Evolutionary conservation across 805 yeast genomes (phyloP).

Genomic region (Diddensiella santjacobensis): DNA sequence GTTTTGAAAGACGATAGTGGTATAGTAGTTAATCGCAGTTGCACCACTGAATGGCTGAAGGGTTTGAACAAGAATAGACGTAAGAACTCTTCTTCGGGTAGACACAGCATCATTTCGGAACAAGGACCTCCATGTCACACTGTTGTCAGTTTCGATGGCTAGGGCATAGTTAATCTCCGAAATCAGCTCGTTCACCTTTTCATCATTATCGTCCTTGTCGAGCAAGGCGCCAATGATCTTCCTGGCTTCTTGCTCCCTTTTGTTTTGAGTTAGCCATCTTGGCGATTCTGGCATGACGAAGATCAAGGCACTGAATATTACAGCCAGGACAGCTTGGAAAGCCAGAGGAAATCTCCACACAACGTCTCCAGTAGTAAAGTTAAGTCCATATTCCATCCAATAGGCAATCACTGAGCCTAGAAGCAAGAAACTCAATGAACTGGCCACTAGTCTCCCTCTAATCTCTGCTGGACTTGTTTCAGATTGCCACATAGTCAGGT

Average conservation of each 20-base stretch:
- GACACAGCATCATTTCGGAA: not conserved
- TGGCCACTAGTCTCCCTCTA: conserved; percentile 48
- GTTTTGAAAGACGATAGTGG: conserved; percentile 6
- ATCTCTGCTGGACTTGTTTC: conserved; percentile 63
- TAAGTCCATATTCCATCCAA: conserved; percentile 24
- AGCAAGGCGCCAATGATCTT: conserved; percentile 7
- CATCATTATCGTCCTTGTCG: not conserved
- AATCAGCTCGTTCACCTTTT: not conserved
- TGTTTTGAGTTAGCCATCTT: conserved; percentile 65
- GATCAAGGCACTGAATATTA: conserved; percentile 39
- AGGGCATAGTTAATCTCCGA: not conserved
- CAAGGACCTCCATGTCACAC: not conserved
- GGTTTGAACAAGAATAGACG: conserved; percentile 3
- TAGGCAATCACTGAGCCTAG: conserved; percentile 32
- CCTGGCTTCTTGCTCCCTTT: conserved; percentile 58
- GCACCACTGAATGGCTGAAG: conserved; percentile 13
- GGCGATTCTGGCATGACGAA: conserved; percentile 78
- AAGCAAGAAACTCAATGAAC: conserved; percentile 13
- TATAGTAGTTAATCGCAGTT: conserved; percentile 10
- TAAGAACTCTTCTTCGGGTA: not conserved
- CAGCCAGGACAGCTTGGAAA: conserved; percentile 20
- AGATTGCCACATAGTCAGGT: conserved; percentile 77
- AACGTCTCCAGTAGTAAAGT: conserved; percentile 3
- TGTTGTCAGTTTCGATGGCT: not conserved
- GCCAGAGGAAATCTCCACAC: conserved; percentile 24